Conservation (phyloP, 2,329 filamentous ascomycete species). For the Diaporthe citri region DNA sequence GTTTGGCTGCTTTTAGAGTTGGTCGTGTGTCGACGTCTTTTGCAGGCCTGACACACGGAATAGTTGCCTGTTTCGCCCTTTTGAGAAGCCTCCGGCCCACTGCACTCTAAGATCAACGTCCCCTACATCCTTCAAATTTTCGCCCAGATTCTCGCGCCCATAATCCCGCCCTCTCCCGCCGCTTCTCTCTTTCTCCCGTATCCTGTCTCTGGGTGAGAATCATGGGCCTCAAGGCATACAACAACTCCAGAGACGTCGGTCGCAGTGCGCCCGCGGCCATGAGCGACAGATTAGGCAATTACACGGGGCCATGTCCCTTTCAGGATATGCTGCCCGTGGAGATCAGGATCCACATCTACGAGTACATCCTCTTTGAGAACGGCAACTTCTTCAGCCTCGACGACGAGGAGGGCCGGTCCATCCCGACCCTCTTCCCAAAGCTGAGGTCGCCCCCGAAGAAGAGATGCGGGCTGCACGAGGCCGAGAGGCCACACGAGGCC, state of each 20-base stretch:
- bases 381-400: conserved; percentile 40
- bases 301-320: conserved; percentile 33
- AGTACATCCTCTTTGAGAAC: conserved; percentile 39
- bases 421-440: conserved; percentile 39
- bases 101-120: conserved; percentile 31
- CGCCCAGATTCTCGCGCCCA: conserved; percentile 11
- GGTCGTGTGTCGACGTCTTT: conserved; percentile 25
- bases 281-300: conserved; percentile 15
- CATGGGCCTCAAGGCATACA: conserved; percentile 33
- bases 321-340: conserved; percentile 37
- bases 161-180: conserved; percentile 1
- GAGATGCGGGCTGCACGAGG: conserved; percentile 13
- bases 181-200: background rate
- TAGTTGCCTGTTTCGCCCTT: conserved; percentile 40
- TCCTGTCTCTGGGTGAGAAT: conserved; percentile 15
- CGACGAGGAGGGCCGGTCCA: conserved; percentile 38
- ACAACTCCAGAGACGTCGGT: conserved; percentile 22
- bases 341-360: conserved; percentile 40
- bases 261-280: conserved; percentile 26
- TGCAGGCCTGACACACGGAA: conserved; percentile 35
- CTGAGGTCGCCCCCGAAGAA: conserved; percentile 30
- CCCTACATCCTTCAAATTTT: conserved; percentile 29
- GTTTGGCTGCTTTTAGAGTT: conserved; percentile 10
- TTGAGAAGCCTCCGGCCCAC: conserved; percentile 37
- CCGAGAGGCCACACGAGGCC: background rate